Evolutionary conservation across 176 grass and related monocot species (phyloP).

Genomic region (Themeda triandra): DNA sequence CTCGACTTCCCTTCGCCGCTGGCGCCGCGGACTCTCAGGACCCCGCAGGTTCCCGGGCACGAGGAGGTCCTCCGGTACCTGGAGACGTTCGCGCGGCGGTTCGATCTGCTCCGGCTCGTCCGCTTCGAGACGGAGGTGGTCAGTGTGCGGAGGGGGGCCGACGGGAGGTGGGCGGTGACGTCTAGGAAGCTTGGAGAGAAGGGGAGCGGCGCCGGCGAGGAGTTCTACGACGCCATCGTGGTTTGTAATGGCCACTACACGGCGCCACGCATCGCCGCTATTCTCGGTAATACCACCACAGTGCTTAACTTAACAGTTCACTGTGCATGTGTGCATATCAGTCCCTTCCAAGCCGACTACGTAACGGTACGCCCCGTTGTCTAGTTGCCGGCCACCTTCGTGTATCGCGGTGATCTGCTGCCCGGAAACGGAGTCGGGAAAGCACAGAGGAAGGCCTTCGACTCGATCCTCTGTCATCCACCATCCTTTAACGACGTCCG

Average conservation of each 20-base stretch:
- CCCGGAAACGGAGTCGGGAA: too few relatives aligned
- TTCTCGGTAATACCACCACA: slow-evolving; percentile 36
- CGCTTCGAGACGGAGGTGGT: slow-evolving; percentile 70
- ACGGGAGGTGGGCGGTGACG: slow-evolving; percentile 56
- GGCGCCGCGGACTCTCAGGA: slow-evolving; percentile 14
- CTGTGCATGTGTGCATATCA: too few relatives aligned
- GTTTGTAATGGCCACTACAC: slow-evolving; percentile 73
- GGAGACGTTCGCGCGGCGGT: slow-evolving; percentile 62
- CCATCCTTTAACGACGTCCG: too few relatives aligned
- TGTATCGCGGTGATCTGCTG: too few relatives aligned
- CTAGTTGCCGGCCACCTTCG: too few relatives aligned
- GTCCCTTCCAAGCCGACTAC: too few relatives aligned
- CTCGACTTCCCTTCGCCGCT: too few relatives aligned
- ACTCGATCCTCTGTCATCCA: too few relatives aligned
- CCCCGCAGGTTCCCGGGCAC: slow-evolving; percentile 66
- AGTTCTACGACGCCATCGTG: slow-evolving; percentile 61
- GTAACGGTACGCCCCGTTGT: too few relatives aligned
- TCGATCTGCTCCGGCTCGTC: slow-evolving; percentile 49
- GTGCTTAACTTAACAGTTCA: too few relatives aligned
- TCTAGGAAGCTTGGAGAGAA: slow-evolving; percentile 51
- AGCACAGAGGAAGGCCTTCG: too few relatives aligned
- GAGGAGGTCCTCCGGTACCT: slow-evolving; percentile 82
- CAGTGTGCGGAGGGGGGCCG: slow-evolving; percentile 18
- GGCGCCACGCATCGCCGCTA: slow-evolving; percentile 48
- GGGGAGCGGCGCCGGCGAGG: slow-evolving; percentile 27